Base-by-base conservation (phyloP, 148 eudicot species). In the Simmondsia chinensis region DNA sequence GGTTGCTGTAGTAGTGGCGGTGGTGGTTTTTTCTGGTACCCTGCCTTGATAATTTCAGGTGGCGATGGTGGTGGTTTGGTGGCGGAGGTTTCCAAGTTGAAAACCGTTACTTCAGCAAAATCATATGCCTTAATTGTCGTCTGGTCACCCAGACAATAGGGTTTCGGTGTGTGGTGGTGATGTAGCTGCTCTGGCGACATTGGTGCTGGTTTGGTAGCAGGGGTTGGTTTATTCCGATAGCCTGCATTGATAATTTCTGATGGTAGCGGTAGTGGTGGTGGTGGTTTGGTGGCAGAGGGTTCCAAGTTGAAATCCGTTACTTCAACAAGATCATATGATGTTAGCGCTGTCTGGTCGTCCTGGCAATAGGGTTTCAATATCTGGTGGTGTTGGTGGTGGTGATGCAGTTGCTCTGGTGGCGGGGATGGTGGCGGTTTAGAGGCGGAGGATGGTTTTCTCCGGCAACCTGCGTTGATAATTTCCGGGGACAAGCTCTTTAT, bases 401-500 rank as follows among this genome's bases (percentile, higher is more conserved):
- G n/a, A 33, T 18, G 17, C 15, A 8, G 8, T 44, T 44, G 22
- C 4, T 16, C 14, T 28, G 33, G 17, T 9, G 20, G 4, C 21
- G 18, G 38, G 4, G 9, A 7, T 11, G 39, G 18, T 17, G 36
- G 7, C n/a, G n/a, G 30, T 18, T 29, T 19, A 8, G 8, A 1
- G 30, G 35, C 18, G 18, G 33, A 26, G 5, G 58, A 35, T 13
- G 69, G 27, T 33, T 58, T 69, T n/a, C 63, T 63, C 31, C 74
- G 55, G 11, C 74, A 69, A 25, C 74, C 75, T 13, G 70, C 75
- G 33, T 70, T 70, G 58, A 70, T 64, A 14, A 27, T 50, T 14
- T 67, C 79, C n/a, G 73, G 68, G 56, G 75, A 44, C 27, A 86
- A 56, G 65, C 77, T 64, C 51, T 64, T 68, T 60, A 86, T 86